Conservation (phyloP, 768 basidiomycete species). For the Lyophyllum decastes region DNA sequence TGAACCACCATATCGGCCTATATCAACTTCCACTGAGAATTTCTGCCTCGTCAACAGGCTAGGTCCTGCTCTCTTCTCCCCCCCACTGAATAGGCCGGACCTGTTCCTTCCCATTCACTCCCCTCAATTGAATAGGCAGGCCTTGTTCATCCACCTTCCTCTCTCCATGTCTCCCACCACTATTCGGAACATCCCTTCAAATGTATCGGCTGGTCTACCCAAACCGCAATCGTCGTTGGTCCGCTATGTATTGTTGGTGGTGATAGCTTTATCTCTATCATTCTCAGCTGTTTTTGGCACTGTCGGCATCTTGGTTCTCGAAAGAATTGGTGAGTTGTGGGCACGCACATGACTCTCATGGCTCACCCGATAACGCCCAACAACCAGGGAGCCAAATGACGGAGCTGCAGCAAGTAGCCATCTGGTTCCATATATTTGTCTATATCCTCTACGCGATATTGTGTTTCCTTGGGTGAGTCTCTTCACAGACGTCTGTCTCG, state of each 20-base stretch:
- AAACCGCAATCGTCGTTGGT: slow-evolving; percentile 9
- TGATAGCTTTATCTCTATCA: slow-evolving; percentile 7
- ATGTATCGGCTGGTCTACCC: slow-evolving; percentile 2
- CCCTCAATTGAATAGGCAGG: slow-evolving; percentile 16
- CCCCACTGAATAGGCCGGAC: slow-evolving; percentile 15
- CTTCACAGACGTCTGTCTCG: background rate
- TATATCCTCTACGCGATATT: slow-evolving; percentile 15
- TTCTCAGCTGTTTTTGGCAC: slow-evolving; percentile 12
- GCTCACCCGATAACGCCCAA: background rate
- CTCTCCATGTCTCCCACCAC: background rate
- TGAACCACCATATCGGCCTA: no score
- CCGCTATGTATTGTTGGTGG: slow-evolving; percentile 6
- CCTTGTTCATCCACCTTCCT: slow-evolving; percentile 16
- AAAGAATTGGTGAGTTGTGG: slow-evolving; percentile 5
- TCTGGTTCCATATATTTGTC: slow-evolving; percentile 22
- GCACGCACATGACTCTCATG: background rate
- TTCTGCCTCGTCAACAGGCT: slow-evolving; percentile 7
- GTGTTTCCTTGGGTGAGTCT: slow-evolving; percentile 20
- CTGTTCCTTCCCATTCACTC: slow-evolving; percentile 11
- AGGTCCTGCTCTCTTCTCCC: slow-evolving; percentile 11
- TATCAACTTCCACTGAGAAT: background rate
- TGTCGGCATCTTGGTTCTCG: slow-evolving; percentile 11
- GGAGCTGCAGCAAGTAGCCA: slow-evolving; percentile 17
- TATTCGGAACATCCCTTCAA: background rate
- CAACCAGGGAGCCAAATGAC: slow-evolving; percentile 14